These are phyloP conservation scores for Tolypocladium inflatum DNA, from an alignment of 2,329 filamentous ascomycete genomes.

Conservation along the genomic window DNA sequence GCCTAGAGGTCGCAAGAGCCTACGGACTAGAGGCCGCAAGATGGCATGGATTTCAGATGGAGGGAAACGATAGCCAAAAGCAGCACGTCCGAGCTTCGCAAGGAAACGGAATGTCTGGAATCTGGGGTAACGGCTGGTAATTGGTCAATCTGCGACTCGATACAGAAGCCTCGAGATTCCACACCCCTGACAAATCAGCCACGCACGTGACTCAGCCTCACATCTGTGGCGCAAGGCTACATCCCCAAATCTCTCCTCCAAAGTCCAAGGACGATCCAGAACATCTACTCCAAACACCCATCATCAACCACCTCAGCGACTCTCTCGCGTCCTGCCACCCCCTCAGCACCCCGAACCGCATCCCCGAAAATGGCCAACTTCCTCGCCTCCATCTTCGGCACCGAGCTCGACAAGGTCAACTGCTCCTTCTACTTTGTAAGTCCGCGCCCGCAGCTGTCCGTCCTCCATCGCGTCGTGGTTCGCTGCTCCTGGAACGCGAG, in stretches of 20 bases:
- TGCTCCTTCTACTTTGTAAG: slow-evolving; percentile 81
- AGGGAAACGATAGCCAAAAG: too few relatives aligned
- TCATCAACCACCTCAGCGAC: slow-evolving; percentile 3
- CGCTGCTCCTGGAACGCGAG: background rate
- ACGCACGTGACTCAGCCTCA: slow-evolving; percentile 18
- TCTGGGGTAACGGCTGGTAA: background rate
- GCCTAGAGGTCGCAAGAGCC: too few relatives aligned
- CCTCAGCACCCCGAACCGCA: background rate
- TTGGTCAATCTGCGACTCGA: background rate
- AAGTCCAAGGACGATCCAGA: background rate
- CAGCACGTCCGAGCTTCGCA: background rate
- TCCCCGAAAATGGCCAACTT: slow-evolving; percentile 75
- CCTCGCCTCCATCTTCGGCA: slow-evolving; percentile 98
- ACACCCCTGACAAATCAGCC: slow-evolving; percentile 14
- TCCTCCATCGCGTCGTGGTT: background rate
- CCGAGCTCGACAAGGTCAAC: slow-evolving; percentile 99
- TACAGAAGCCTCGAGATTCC: slow-evolving; percentile 4
- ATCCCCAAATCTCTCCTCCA: background rate
- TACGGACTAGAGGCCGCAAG: too few relatives aligned
- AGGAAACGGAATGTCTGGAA: background rate
- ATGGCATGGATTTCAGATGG: too few relatives aligned
- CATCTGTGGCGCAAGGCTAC: slow-evolving; percentile 1
- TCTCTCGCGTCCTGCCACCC: background rate
- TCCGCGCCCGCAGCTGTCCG: background rate
- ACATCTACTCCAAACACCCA: background rate